Evolutionary conservation across 352 stramenopile genomes (phyloP).

Genomic region (Pythium guiyangense): DNA sequence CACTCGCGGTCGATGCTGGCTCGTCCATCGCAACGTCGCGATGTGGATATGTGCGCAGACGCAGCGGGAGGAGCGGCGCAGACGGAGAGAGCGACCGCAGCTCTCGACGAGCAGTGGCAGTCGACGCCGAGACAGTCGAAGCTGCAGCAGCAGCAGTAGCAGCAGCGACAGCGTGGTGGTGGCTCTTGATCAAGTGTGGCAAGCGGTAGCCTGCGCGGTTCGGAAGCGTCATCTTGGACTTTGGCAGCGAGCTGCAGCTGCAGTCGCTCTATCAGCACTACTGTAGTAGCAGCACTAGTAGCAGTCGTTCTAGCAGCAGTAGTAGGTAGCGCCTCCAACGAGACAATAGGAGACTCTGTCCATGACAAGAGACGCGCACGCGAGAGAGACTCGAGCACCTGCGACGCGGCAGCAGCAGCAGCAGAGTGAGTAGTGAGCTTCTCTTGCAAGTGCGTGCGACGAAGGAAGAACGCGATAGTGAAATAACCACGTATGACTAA

Average conservation of each 20-base stretch:
- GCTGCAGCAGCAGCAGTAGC: background rate
- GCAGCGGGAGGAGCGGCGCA: background rate
- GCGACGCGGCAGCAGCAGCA: too few relatives aligned
- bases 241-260: constrained; percentile 11
- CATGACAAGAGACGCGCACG: too few relatives aligned
- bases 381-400: too few relatives aligned
- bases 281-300: too few relatives aligned
- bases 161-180: constrained; percentile 10
- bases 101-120: background rate
- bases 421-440: too few relatives aligned
- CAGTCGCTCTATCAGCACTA: too few relatives aligned
- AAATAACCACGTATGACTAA: too few relatives aligned
- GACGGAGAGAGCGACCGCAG: background rate
- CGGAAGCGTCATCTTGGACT: constrained; percentile 54
- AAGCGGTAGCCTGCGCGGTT: constrained; percentile 33
- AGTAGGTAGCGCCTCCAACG: background rate
- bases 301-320: too few relatives aligned
- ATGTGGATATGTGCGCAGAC: background rate
- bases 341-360: background rate
- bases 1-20: constrained; percentile 2
- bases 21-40: constrained; percentile 5
- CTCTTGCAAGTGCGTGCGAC: too few relatives aligned
- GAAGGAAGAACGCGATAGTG: too few relatives aligned
- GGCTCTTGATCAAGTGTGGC: constrained; percentile 8
- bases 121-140: background rate